A percentile compares a stretch with the other conserved stretches of the same genome.
Evolutionary conservation across 1,139 yeast species (phyloP).

Genomic region (Candida gigantensis): DNA sequence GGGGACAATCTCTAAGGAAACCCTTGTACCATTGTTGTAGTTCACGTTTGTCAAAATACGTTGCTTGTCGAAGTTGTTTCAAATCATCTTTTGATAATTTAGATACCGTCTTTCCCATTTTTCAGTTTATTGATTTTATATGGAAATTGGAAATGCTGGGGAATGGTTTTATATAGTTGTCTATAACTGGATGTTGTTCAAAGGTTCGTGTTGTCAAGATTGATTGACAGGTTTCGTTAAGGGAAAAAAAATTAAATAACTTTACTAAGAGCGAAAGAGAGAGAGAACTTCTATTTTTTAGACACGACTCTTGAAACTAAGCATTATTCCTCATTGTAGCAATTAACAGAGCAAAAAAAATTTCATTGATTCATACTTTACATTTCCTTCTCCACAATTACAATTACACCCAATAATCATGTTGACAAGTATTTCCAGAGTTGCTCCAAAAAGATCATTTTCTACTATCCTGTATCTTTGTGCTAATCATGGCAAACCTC

Average conservation of each 20-base stretch:
- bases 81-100: slow-evolving; percentile 91
- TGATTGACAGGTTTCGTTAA: too few relatives aligned
- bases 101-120: slow-evolving; percentile 94
- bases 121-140: not conserved
- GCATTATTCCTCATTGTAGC: too few relatives aligned
- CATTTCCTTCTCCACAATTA: too few relatives aligned
- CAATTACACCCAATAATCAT: slow-evolving; percentile 1
- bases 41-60: slow-evolving; percentile 91
- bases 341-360: not conserved
- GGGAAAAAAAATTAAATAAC: too few relatives aligned
- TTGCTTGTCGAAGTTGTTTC: slow-evolving; percentile 75
- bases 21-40: slow-evolving; percentile 99
- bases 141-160: not conserved
- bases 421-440: slow-evolving; percentile 1
- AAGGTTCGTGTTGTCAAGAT: too few relatives aligned
- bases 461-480: slow-evolving; percentile 15
- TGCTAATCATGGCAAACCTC: slow-evolving; percentile 46
- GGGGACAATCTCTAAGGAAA: slow-evolving; percentile 89
- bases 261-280: too few relatives aligned
- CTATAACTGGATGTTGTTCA: too few relatives aligned
- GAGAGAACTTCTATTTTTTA: too few relatives aligned
- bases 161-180: too few relatives aligned
- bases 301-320: too few relatives aligned
- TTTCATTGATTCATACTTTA: too few relatives aligned
- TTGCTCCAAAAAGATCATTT: slow-evolving; percentile 13